Evolutionary conservation across 257 asterid genomes (phyloP).

Genomic region (Jasminum sambac): DNA sequence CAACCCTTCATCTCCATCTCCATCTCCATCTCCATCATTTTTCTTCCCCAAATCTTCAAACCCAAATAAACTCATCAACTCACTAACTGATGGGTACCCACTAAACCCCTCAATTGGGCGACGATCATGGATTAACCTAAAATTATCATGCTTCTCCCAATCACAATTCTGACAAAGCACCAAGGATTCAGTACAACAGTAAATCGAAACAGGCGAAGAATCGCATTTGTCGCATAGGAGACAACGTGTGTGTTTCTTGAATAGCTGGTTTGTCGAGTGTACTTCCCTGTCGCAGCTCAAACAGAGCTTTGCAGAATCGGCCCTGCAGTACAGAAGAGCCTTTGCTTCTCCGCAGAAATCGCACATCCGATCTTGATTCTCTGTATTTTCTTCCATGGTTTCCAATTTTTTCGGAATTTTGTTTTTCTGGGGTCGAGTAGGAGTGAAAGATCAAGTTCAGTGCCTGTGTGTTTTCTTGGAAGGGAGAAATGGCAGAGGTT

Average conservation of each 20-base stretch:
- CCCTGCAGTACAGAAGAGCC: conserved; percentile 82
- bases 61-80: conserved; percentile 60
- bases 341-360: conserved; percentile 70
- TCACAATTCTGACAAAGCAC: conserved; percentile 94
- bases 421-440: neutral
- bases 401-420: neutral
- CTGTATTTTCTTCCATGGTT: conserved; percentile 31
- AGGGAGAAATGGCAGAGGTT: conserved; percentile 1
- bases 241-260: conserved; percentile 73
- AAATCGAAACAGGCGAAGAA: conserved; percentile 72
- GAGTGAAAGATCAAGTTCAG: neutral
- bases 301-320: conserved; percentile 92
- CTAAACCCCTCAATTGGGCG: conserved; percentile 80
- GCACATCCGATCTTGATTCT: conserved; percentile 43
- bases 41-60: conserved; percentile 75
- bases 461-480: neutral
- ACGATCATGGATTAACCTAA: conserved; percentile 56
- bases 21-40: conserved; percentile 29
- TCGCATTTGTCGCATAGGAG: conserved; percentile 78
- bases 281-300: conserved; percentile 77
- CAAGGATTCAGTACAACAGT: conserved; percentile 59
- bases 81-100: conserved; percentile 73
- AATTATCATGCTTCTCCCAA: conserved; percentile 68
- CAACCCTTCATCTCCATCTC: conserved; percentile 35
- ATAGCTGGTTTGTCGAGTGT: conserved; percentile 85